Evolutionary conservation across 192 early-diverging fungal species (phyloP).

Genomic region (Mortierella claussenii): DNA sequence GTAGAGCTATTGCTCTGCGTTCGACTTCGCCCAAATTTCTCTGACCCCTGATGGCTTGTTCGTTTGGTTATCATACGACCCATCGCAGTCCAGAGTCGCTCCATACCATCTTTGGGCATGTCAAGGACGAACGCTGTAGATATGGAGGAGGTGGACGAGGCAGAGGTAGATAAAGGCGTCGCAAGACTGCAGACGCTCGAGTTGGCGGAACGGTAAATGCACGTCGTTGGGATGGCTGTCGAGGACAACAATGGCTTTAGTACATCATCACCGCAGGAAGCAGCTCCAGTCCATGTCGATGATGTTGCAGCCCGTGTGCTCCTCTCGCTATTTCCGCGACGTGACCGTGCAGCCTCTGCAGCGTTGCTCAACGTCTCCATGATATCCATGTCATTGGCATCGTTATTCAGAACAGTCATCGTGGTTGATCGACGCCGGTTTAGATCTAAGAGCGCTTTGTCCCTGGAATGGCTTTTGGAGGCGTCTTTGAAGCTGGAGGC

Average conservation of each 20-base stretch:
- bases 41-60: neutral
- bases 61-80: slow-evolving; percentile 11
- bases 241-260: slow-evolving; percentile 1
- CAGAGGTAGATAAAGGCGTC: neutral
- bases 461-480: too few relatives aligned
- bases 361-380: slow-evolving; percentile 29
- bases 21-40: neutral
- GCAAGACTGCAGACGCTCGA: neutral
- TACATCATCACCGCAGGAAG: too few relatives aligned
- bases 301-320: neutral
- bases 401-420: too few relatives aligned
- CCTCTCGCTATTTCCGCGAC: slow-evolving; percentile 15
- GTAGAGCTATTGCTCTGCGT: neutral
- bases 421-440: too few relatives aligned
- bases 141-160: neutral
- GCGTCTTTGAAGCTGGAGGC: too few relatives aligned
- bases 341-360: slow-evolving; percentile 29
- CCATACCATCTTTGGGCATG: slow-evolving; percentile 5
- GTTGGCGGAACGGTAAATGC: slow-evolving; percentile 7
- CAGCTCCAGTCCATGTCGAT: neutral
- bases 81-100: slow-evolving; percentile 13
- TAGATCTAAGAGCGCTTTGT: too few relatives aligned
- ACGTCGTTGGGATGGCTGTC: slow-evolving; percentile 8
- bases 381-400: too few relatives aligned
- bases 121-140: neutral